phyloP scores from a whole-genome alignment of 108 stramenopile species.

The Epithemia pelagica region DNA sequence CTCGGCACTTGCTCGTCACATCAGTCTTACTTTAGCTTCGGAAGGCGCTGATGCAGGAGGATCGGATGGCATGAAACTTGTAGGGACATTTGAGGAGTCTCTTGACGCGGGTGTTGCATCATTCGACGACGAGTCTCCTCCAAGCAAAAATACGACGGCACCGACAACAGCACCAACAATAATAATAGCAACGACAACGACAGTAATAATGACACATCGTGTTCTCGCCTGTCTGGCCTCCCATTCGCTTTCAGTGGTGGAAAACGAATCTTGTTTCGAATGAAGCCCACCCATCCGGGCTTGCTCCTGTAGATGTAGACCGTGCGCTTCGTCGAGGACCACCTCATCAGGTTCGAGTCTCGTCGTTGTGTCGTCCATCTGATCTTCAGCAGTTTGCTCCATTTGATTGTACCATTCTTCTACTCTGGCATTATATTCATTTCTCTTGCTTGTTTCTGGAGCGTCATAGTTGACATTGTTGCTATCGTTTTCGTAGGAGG shows the following conservation, averaged over 20 bases:
- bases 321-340: too few species aligned
- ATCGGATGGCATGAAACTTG: background rate
- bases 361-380: background rate
- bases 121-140: background rate
- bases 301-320: too few species aligned
- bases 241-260: background rate
- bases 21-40: too few species aligned
- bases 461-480: background rate
- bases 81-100: background rate
- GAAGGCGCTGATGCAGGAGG: too few species aligned
- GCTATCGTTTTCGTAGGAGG: background rate
- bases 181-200: background rate
- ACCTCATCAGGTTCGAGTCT: background rate
- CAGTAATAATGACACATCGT: background rate
- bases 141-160: background rate
- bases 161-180: background rate
- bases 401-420: background rate
- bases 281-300: too few species aligned
- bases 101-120: background rate
- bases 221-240: background rate
- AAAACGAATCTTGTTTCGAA: too few species aligned
- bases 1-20: too few species aligned
- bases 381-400: background rate
- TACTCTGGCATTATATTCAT: background rate
- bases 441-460: background rate